Percentiles rank a stretch among this genome's conserved stretches.
Conservation (phyloP, 108 stramenopile species). For the Heterococcus sp. region DNA sequence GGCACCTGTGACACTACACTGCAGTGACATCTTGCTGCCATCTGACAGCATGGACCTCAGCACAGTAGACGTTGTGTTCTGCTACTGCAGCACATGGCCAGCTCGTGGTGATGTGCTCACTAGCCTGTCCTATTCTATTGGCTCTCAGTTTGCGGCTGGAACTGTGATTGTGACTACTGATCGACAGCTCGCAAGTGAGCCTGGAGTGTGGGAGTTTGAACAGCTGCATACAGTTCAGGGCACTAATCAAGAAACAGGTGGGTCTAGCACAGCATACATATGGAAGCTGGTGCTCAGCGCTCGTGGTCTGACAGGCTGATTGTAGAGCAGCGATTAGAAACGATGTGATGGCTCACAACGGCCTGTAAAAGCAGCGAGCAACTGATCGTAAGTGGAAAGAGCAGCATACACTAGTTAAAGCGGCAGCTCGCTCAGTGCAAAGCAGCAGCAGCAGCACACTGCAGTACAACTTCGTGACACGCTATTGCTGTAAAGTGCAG, state of each 20-base stretch:
- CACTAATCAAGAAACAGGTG: constrained; percentile 9
- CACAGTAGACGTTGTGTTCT: constrained; percentile 7
- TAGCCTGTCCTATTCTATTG: not conserved
- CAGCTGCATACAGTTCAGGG: not conserved
- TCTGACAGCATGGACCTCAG: not conserved
- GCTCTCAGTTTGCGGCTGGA: not conserved
- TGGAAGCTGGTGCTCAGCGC: too few relatives aligned
- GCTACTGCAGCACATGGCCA: constrained; percentile 12
- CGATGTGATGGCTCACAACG: too few relatives aligned
- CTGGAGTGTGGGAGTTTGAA: constrained; percentile 24
- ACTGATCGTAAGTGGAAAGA: too few relatives aligned
- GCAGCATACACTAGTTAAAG: too few relatives aligned
- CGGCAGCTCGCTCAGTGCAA: too few relatives aligned
- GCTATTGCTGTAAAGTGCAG: too few relatives aligned
- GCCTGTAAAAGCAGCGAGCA: too few relatives aligned
- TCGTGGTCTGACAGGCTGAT: too few relatives aligned
- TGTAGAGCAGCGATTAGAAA: too few relatives aligned
- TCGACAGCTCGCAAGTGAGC: constrained; percentile 16
- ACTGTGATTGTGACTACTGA: constrained; percentile 16
- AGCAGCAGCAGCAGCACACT: too few relatives aligned
- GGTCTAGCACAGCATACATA: constrained; percentile 4
- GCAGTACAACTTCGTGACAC: too few relatives aligned
- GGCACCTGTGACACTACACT: not conserved
- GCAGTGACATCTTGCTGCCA: not conserved
- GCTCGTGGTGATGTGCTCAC: constrained; percentile 5